Evolutionary conservation across 257 asterid species (phyloP).

Genomic region (Mentha longifolia): DNA sequence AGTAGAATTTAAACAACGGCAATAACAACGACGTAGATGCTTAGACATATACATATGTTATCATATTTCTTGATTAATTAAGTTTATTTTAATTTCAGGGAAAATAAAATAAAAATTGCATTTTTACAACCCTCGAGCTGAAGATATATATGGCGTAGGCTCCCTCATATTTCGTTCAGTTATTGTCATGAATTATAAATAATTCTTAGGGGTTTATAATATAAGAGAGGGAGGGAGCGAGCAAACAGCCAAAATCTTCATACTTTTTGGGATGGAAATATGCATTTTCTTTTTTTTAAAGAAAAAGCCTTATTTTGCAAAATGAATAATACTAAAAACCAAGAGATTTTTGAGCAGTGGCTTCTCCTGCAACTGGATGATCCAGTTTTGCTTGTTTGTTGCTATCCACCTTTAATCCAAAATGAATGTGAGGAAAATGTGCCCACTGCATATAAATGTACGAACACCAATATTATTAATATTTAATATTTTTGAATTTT

Average conservation of each 20-base stretch:
- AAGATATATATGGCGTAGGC: constrained; percentile 32
- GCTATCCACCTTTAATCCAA: constrained; percentile 75
- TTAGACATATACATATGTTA: constrained; percentile 20
- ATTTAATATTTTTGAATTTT: background rate
- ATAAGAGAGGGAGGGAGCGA: background rate
- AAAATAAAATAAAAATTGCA: constrained; percentile 24
- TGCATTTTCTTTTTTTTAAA: constrained; percentile 4
- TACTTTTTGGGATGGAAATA: constrained; percentile 36
- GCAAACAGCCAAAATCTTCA: constrained; percentile 33
- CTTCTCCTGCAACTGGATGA: constrained; percentile 65
- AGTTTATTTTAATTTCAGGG: constrained; percentile 10
- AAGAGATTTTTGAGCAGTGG: constrained; percentile 54
- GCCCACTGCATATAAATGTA: constrained; percentile 73
- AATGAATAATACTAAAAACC: constrained; percentile 42
- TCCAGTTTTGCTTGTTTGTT: constrained; percentile 77
- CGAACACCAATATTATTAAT: background rate
- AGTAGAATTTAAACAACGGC: constrained; percentile 17
- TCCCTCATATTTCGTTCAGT: constrained; percentile 30
- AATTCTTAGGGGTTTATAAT: constrained; percentile 12
- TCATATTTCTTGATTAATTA: constrained; percentile 17
- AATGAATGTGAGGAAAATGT: constrained; percentile 93
- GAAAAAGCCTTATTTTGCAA: constrained; percentile 23
- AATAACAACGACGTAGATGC: constrained; percentile 7
- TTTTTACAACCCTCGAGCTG: constrained; percentile 36
- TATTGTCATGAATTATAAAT: background rate